Conservation (phyloP, 2,329 filamentous ascomycete genomes). For the Niveomyces coronatus region DNA sequence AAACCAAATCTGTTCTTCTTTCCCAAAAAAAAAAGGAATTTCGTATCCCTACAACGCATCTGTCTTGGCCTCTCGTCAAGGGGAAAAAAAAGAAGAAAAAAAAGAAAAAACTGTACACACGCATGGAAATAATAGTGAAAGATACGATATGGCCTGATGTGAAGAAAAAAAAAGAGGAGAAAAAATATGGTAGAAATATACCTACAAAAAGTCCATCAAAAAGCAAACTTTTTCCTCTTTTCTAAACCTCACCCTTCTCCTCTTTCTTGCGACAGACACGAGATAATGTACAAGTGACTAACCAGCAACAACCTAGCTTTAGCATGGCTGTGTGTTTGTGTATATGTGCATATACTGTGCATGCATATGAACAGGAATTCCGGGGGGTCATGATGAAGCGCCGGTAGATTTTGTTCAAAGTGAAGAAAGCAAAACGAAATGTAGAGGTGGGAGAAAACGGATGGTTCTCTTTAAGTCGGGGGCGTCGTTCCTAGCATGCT, state of each 20-base stretch:
- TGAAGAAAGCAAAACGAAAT: background rate
- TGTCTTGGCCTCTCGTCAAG: background rate
- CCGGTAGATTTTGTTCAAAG: background rate
- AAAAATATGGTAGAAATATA: background rate
- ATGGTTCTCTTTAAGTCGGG: constrained; percentile 20
- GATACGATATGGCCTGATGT: no score
- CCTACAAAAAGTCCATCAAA: constrained; percentile 1
- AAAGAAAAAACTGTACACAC: background rate
- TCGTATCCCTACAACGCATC: background rate
- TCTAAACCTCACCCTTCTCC: no score
- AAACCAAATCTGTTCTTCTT: no score
- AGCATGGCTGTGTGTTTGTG: background rate
- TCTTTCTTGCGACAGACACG: no score
- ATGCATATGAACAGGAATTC: no score
- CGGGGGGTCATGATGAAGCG: no score
- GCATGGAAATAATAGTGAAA: background rate
- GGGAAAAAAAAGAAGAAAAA: background rate
- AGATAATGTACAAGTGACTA: constrained; percentile 4
- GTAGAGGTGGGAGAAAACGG: background rate
- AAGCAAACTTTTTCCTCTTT: constrained; percentile 3
- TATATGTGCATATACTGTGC: no score
- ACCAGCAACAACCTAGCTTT: background rate
- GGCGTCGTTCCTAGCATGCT: constrained; percentile 35
- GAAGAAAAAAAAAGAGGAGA: background rate
- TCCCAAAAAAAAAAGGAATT: background rate